Conservation (phyloP, 768 basidiomycete genomes). For the Pilatotrama ljubarskyi region DNA sequence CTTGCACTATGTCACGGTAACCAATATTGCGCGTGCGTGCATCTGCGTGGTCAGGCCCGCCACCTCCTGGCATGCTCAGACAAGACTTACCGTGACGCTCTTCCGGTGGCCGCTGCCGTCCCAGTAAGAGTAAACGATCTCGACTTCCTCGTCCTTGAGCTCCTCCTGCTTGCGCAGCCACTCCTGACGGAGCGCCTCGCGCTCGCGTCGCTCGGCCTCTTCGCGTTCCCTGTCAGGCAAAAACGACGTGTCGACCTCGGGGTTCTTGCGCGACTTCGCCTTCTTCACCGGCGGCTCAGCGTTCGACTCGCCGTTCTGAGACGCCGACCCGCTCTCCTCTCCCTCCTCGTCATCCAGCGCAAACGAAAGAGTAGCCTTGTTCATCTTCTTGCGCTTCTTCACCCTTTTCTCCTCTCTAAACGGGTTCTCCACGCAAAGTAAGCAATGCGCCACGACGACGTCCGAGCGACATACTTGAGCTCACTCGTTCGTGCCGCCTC, state of each 20-base stretch:
- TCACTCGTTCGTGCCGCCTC: constrained; percentile 85
- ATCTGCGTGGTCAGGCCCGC: constrained; percentile 26
- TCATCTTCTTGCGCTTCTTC: constrained; percentile 92
- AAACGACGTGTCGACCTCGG: constrained; percentile 96
- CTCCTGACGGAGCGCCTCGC: constrained; percentile 86
- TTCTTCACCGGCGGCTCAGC: constrained; percentile 62
- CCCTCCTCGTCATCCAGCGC: constrained; percentile 82
- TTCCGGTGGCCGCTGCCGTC: constrained; percentile 97
- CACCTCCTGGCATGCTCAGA: not conserved
- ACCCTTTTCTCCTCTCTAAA: constrained; percentile 86
- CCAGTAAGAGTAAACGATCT: constrained; percentile 97
- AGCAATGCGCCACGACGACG: constrained; percentile 28
- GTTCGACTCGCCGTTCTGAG: constrained; percentile 33
- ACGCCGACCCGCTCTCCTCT: constrained; percentile 39
- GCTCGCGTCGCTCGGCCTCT: constrained; percentile 83
- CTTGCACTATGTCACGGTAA: constrained; percentile 70
- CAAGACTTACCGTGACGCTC: constrained; percentile 71
- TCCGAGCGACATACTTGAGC: constrained; percentile 69
- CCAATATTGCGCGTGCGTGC: constrained; percentile 18
- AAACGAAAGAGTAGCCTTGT: constrained; percentile 89
- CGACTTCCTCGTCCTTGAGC: constrained; percentile 73
- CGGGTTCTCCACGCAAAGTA: constrained; percentile 76
- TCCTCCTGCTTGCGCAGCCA: constrained; percentile 79
- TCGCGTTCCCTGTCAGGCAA: constrained; percentile 97
- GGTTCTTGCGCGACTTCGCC: constrained; percentile 89